Evolutionary conservation across 2,329 filamentous ascomycete genomes (phyloP), one percentile per base, ranked within the genome.

Genomic region (Aureobasidium zeae): DNA sequence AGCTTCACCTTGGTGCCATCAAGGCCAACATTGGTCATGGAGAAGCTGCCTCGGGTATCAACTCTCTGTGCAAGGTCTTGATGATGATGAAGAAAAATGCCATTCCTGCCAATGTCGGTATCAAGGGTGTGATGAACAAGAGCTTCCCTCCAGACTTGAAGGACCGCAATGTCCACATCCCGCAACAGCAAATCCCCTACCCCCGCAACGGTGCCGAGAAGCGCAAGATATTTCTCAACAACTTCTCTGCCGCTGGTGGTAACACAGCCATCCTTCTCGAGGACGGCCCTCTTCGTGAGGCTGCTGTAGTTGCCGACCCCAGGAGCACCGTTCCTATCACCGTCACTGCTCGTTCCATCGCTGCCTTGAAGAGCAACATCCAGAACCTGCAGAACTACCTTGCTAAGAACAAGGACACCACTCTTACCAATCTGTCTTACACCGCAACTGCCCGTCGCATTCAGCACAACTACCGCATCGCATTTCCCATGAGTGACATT

Each of bases 1-100:
- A 68, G 16, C 63, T 74, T 5, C 63, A 72, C 51, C 60, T 74
- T n/a, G 71, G 71, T 50, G 69, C 71, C 22, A 70, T 73, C 60
- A 74, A 74, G 55, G 69, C 71, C 36, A 73, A 73, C 50, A 68
- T 74, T 50, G 71, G 71, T 30, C 71, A 74, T 54, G 70, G 69
- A 29, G 71, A 74, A 55, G 70, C 71, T 49, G 69, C 69, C 25
- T 73, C 71, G 25, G 71, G 71, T 49, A 70, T 73, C 60, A 72
- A 71, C 53, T 71, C 71, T 7, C 59, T 73, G 12, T 60, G 67
- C 57, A 74, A 74, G 60, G 65, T 71, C 12, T 52, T 74, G 52
- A 61, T 73, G 59, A 73, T 74, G 70, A 61, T 72, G 62, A 64
- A 71, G 60, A 68, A 72, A 57, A 64, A 69, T 52, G 65, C 67